Conservation (phyloP, 2,329 filamentous ascomycete species). For the Alternaria dauci region DNA sequence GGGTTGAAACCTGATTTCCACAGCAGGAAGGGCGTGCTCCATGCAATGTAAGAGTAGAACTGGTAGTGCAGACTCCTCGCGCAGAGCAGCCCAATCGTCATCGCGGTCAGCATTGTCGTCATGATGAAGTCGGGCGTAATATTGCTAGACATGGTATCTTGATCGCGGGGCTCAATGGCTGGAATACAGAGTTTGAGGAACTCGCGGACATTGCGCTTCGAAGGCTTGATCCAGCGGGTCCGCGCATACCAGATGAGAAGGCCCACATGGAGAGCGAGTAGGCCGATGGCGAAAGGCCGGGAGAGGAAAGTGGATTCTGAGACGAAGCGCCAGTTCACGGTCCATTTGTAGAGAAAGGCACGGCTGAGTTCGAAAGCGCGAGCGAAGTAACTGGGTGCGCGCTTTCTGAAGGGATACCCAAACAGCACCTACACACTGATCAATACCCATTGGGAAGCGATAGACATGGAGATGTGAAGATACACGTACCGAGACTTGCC, state of each 20-base stretch:
- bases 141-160: conserved; percentile 63
- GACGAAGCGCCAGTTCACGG: conserved; percentile 98
- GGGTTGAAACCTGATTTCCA: conserved; percentile 79
- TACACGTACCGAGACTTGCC: conserved; percentile 74
- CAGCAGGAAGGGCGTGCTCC: conserved; percentile 85
- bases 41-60: conserved; percentile 91
- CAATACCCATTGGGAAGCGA: background rate
- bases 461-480: background rate
- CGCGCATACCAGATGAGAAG: conserved; percentile 73
- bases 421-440: conserved; percentile 57
- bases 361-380: conserved; percentile 90
- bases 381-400: conserved; percentile 75
- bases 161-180: conserved; percentile 56
- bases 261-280: conserved; percentile 71
- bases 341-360: conserved; percentile 96
- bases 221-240: conserved; percentile 76
- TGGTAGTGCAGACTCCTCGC: conserved; percentile 93
- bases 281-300: conserved; percentile 69
- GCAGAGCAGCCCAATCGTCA: conserved; percentile 82
- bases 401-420: conserved; percentile 72
- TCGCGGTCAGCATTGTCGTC: conserved; percentile 78
- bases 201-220: conserved; percentile 64
- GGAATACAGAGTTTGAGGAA: conserved; percentile 61
- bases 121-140: conserved; percentile 77
- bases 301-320: conserved; percentile 82